Evolutionary conservation across 2,329 filamentous ascomycete species (phyloP).

Genomic region (Plenodomus biglobosus): DNA sequence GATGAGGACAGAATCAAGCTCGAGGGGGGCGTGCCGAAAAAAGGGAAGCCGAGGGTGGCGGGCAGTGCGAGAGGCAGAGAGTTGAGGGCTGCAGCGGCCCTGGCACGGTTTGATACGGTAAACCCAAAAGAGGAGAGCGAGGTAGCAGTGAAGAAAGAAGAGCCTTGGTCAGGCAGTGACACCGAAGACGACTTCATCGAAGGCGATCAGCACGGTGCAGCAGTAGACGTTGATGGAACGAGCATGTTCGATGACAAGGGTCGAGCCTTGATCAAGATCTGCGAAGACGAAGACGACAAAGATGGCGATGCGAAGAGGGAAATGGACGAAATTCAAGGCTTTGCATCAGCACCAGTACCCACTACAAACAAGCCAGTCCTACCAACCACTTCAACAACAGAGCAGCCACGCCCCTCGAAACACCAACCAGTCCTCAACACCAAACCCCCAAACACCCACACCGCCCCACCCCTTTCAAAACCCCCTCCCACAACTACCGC

Average conservation of each 20-base stretch:
- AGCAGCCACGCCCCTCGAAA: too few relatives aligned
- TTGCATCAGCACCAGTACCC: slow-evolving; percentile 29
- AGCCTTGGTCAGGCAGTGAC: slow-evolving; percentile 34
- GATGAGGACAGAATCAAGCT: slow-evolving; percentile 65
- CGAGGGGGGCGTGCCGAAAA: slow-evolving; percentile 64
- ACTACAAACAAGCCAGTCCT: background rate
- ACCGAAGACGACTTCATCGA: slow-evolving; percentile 43
- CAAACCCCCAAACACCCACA: background rate
- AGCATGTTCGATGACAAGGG: slow-evolving; percentile 66
- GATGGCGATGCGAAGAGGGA: slow-evolving; percentile 54
- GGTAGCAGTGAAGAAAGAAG: slow-evolving; percentile 40
- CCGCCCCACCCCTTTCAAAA: too few relatives aligned
- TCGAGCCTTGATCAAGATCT: slow-evolving; percentile 70
- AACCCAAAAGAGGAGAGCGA: slow-evolving; percentile 53
- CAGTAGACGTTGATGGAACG: slow-evolving; percentile 65
- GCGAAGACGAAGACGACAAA: slow-evolving; percentile 64
- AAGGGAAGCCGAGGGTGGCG: slow-evolving; percentile 71
- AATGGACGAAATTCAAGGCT: slow-evolving; percentile 64
- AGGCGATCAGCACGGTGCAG: slow-evolving; percentile 50
- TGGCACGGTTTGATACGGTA: slow-evolving; percentile 67
- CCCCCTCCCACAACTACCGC: too few relatives aligned
- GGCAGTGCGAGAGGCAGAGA: slow-evolving; percentile 74
- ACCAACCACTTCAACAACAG: background rate
- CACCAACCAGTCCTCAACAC: background rate
- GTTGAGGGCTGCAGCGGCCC: slow-evolving; percentile 72